Evolutionary conservation across 192 early-diverging fungal species (phyloP), one percentile per base, ranked within the genome.

Genomic region (Entomortierella lignicola): DNA sequence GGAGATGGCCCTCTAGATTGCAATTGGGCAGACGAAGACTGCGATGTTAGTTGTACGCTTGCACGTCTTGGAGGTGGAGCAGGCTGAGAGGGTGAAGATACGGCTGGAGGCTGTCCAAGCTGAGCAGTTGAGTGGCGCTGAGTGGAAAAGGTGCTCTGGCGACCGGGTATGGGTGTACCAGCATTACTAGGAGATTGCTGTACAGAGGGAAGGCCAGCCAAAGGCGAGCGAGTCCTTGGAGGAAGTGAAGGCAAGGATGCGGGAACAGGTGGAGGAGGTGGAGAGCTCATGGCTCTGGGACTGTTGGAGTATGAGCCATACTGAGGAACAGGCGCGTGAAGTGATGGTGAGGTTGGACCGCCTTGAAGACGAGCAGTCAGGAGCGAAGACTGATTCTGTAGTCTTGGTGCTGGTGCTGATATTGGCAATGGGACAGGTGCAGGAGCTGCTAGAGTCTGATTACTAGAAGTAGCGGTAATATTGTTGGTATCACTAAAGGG

Each of bases 141-240:
- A 34, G 60, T 5, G 29, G 65, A 61, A 55, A 61, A 62, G 27
- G 53, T 4, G 47, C 48, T 62, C 44, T 77, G 72, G 11, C 72
- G 72, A 2, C 54, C 25, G 1, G 66, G 53, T 8, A 55, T 69
- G 20, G 66, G 65, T 39, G 66, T 71, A 20, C 25, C 44, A 47
- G 15, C 60, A 21, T 41, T 67, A 48, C 37, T 60, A 60, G 8
- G 13, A 6, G 68, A 27, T 37, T 55, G 53, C 50, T 62, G 80
- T 15, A 54, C 44, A 7, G 80, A 52, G 17, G 71, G 27, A n/a
- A 66, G 42, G n/a, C n/a, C n/a, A n/a, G 59, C 68, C 18, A 71
- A 41, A 25, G 80, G 80, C 6, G 80, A 74, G 48, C 80, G 65
- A 20, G 80, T 63, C 52, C 80, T 57, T 11, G 60, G 72, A n/a